phyloP scores from a whole-genome alignment of 2,329 filamentous ascomycete species.

The Sordariomycetes sp. region DNA sequence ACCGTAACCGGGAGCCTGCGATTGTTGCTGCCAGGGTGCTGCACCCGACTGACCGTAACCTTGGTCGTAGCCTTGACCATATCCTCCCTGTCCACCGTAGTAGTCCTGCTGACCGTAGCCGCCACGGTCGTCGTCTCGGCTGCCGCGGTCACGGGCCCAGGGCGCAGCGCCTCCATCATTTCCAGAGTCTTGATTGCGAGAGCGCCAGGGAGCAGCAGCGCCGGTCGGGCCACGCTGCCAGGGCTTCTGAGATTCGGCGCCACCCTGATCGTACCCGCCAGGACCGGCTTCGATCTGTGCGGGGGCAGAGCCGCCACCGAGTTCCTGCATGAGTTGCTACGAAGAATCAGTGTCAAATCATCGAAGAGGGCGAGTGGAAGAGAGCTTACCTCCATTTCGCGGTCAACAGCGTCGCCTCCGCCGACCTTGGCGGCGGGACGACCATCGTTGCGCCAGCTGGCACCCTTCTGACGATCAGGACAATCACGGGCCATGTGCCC shows the following conservation, averaged over 20 bases:
- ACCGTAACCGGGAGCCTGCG: constrained; percentile 48
- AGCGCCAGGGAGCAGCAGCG: constrained; percentile 73
- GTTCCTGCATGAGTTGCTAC: constrained; percentile 94
- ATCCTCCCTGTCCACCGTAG: constrained; percentile 9
- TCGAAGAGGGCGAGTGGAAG: neutral
- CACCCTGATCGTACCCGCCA: constrained; percentile 44
- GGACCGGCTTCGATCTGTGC: constrained; percentile 83
- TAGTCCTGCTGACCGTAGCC: constrained; percentile 10
- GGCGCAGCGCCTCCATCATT: constrained; percentile 38
- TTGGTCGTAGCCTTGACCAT: constrained; percentile 9
- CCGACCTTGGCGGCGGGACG: constrained; percentile 58
- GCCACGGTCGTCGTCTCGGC: constrained; percentile 26
- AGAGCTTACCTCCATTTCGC: constrained; percentile 79
- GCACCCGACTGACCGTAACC: constrained; percentile 17
- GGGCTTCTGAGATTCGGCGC: constrained; percentile 56
- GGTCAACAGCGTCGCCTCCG: constrained; percentile 75
- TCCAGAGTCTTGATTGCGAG: constrained; percentile 42
- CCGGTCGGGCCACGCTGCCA: constrained; percentile 85
- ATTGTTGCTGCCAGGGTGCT: constrained; percentile 39
- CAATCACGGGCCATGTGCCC: constrained; percentile 98
- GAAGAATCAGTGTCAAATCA: constrained; percentile 27
- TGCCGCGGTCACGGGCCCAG: constrained; percentile 53
- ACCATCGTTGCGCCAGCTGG: constrained; percentile 81
- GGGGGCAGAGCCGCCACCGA: constrained; percentile 68
- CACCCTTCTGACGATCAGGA: constrained; percentile 84